These are phyloP conservation scores for Penicillium waksmanii DNA, from an alignment of 495 filamentous ascomycete species.

Conservation along the genomic window DNA sequence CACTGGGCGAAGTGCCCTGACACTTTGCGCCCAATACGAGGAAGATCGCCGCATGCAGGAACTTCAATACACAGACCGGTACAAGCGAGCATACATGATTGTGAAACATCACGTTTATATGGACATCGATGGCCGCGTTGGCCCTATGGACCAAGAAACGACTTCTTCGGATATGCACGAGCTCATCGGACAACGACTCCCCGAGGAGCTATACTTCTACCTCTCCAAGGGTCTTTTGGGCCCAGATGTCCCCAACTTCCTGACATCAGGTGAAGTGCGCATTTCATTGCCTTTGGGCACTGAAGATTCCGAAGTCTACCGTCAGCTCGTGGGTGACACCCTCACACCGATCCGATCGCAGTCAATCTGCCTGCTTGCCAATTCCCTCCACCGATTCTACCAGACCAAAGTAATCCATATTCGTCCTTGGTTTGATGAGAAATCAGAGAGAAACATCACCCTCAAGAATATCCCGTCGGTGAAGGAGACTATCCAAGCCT, in stretches of 20 bases:
- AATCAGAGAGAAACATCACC: conserved; percentile 63
- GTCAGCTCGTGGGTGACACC: conserved; percentile 70
- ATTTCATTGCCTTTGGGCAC: conserved; percentile 80
- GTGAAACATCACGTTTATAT: conserved; percentile 88
- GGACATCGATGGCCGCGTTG: conserved; percentile 72
- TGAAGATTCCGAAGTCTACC: conserved; percentile 79
- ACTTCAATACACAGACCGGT: conserved; percentile 80
- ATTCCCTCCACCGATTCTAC: conserved; percentile 79
- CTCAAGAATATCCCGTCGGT: conserved; percentile 65
- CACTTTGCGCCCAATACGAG: conserved; percentile 68
- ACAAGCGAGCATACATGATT: conserved; percentile 77
- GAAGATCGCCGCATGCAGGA: conserved; percentile 71
- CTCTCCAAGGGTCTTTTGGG: conserved; percentile 81
- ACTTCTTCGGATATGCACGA: conserved; percentile 82
- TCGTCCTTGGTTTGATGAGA: conserved; percentile 83
- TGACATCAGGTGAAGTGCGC: conserved; percentile 74
- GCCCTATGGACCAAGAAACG: conserved; percentile 67
- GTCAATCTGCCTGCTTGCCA: conserved; percentile 74
- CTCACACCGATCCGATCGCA: conserved; percentile 73
- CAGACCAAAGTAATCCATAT: conserved; percentile 74
- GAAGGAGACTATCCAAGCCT: conserved; percentile 64
- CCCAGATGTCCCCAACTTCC: conserved; percentile 76
- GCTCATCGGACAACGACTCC: conserved; percentile 85
- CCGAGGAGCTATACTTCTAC: conserved; percentile 91
- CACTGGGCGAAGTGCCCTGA: conserved; percentile 62